Evolutionary conservation across 306 rosid genomes (phyloP).

Genomic region (Delonix regia): DNA sequence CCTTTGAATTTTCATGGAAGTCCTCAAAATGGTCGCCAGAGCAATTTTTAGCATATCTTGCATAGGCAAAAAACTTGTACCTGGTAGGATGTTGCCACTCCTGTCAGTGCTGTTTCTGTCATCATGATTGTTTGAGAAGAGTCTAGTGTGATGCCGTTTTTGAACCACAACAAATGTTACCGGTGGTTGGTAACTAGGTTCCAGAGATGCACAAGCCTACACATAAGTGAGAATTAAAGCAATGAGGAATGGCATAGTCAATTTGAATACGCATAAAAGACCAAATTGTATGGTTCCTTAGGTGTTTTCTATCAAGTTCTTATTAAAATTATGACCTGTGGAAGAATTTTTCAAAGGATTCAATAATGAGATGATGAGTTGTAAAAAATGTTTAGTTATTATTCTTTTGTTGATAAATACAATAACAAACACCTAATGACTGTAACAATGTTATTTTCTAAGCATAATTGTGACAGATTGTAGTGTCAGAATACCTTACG

Average conservation of each 20-base stretch:
- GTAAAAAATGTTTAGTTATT: not conserved
- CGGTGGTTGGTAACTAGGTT: slow-evolving; percentile 80
- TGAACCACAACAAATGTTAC: slow-evolving; percentile 87
- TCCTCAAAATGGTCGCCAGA: slow-evolving; percentile 15
- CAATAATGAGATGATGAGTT: not conserved
- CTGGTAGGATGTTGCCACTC: slow-evolving; percentile 82
- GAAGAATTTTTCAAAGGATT: not conserved
- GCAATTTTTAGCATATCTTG: not conserved
- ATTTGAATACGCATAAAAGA: not conserved
- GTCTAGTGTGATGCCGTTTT: slow-evolving; percentile 77
- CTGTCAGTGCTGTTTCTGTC: slow-evolving; percentile 59
- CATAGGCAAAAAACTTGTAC: slow-evolving; percentile 37
- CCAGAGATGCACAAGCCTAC: slow-evolving; percentile 83
- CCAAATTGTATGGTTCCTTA: not conserved
- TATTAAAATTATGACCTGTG: not conserved
- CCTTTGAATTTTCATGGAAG: not conserved
- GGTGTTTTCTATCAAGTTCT: not conserved
- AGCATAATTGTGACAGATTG: not conserved
- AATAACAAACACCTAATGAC: not conserved
- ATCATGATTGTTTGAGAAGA: slow-evolving; percentile 63
- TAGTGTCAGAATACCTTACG: slow-evolving; percentile 53
- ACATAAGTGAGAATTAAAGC: slow-evolving; percentile 22
- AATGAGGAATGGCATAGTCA: not conserved
- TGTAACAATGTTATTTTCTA: not conserved
- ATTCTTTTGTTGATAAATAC: not conserved